Conservation (phyloP, 352 stramenopile genomes). For the Globisporangium radiosum region DNA sequence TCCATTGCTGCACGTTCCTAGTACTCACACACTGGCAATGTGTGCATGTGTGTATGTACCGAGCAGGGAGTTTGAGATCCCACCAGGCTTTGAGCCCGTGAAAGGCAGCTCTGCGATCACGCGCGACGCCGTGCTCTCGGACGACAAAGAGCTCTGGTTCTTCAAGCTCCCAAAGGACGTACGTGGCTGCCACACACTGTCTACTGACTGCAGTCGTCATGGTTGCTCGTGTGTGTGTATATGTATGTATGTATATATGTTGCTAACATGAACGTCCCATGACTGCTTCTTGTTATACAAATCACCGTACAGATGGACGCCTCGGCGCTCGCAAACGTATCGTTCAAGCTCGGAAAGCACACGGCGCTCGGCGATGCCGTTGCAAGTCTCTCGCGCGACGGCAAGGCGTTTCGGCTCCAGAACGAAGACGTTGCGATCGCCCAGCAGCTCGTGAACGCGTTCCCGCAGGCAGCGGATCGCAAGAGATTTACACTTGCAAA, state of each 20-base stretch:
- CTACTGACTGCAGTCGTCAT: too few relatives aligned
- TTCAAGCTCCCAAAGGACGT: conserved; percentile 82
- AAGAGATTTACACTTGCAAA: conserved; percentile 62
- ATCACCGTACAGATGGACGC: conserved; percentile 39
- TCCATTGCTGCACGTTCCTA: neutral
- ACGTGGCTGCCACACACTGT: conserved; percentile 14
- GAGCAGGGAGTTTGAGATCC: conserved; percentile 75
- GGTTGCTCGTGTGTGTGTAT: too few relatives aligned
- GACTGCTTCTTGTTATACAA: too few relatives aligned
- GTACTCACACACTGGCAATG: neutral
- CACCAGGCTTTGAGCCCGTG: conserved; percentile 57
- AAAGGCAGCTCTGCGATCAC: conserved; percentile 51
- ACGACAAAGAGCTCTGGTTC: conserved; percentile 84
- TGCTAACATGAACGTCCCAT: too few relatives aligned
- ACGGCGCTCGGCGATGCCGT: conserved; percentile 26
- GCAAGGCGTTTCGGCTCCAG: conserved; percentile 54
- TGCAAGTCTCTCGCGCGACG: conserved; percentile 33
- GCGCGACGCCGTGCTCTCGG: conserved; percentile 48
- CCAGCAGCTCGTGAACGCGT: conserved; percentile 72
- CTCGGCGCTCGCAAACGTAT: conserved; percentile 58
- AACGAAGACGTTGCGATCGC: conserved; percentile 54
- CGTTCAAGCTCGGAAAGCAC: conserved; percentile 49
- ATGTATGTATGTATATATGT: too few relatives aligned
- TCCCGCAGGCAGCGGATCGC: conserved; percentile 49
- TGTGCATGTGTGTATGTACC: neutral